Conservation (phyloP, 345 rosid species). For the Salix purpurea region DNA sequence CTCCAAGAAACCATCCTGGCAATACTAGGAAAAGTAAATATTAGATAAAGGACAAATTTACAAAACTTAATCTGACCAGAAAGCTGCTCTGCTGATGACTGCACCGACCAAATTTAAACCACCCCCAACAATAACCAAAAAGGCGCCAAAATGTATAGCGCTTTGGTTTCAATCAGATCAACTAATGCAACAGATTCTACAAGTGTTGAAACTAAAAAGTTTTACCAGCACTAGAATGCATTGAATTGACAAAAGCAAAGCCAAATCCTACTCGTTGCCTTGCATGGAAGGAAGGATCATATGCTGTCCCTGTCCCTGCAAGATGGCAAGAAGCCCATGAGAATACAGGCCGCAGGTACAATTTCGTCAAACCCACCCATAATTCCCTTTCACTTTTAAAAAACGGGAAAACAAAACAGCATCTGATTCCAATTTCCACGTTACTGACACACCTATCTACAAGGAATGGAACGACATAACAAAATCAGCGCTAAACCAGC, state of each 20-base stretch:
- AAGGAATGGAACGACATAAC: not conserved
- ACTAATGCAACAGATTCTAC: slow-evolving; percentile 16
- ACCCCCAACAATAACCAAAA: slow-evolving; percentile 10
- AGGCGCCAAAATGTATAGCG: slow-evolving; percentile 6
- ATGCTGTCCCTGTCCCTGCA: slow-evolving; percentile 50
- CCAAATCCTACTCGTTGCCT: slow-evolving; percentile 35
- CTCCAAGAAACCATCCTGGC: not conserved
- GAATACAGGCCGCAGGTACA: not conserved
- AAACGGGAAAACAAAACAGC: not conserved
- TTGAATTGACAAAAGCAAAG: slow-evolving; percentile 5
- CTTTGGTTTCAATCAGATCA: slow-evolving; percentile 12
- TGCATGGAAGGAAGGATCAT: slow-evolving; percentile 48
- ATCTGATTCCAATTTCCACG: not conserved
- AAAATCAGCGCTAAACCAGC: not conserved
- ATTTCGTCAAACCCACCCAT: not conserved
- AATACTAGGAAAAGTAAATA: slow-evolving; percentile 3
- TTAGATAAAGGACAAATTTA: slow-evolving; percentile 22
- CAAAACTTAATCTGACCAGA: slow-evolving; percentile 14
- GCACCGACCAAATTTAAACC: not conserved
- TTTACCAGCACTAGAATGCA: slow-evolving; percentile 22
- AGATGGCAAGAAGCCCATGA: slow-evolving; percentile 8
- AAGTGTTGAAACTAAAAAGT: slow-evolving; percentile 19
- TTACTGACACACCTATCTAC: not conserved
- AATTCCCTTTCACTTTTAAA: not conserved
- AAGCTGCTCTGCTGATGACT: slow-evolving; percentile 18